phyloP scores from a whole-genome alignment of 2,329 filamentous ascomycete genomes.

The Monilinia aucupariae region DNA sequence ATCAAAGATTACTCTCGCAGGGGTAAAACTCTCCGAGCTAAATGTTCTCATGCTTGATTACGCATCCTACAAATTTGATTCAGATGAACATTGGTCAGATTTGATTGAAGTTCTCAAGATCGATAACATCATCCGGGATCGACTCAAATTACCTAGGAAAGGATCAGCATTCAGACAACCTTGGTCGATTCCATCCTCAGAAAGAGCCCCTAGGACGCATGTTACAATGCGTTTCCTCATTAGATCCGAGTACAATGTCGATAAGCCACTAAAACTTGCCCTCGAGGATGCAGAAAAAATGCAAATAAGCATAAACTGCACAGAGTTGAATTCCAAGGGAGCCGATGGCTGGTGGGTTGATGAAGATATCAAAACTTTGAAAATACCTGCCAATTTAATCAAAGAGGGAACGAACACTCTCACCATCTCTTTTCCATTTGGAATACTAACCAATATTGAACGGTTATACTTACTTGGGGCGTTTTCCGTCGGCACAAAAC shows the following conservation, averaged over 20 bases:
- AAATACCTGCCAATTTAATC: constrained; percentile 25
- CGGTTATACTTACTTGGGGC: constrained; percentile 33
- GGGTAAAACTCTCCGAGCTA: constrained; percentile 29
- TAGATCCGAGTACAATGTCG: constrained; percentile 23
- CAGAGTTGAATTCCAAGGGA: constrained; percentile 9
- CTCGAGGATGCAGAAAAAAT: constrained; percentile 30
- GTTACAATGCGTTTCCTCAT: constrained; percentile 31
- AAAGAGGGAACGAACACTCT: constrained; percentile 27
- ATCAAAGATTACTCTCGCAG: constrained; percentile 16
- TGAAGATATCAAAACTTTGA: constrained; percentile 31
- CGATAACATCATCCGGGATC: constrained; percentile 32
- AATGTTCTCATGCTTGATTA: constrained; percentile 35
- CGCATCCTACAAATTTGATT: constrained; percentile 29
- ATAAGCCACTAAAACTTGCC: constrained; percentile 22
- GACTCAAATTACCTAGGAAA: constrained; percentile 30
- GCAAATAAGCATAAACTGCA: constrained; percentile 26
- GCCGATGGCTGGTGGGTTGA: constrained; percentile 33
- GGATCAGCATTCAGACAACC: constrained; percentile 31
- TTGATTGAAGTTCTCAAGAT: constrained; percentile 31
- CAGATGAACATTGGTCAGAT: constrained; percentile 23
- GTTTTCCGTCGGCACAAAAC: constrained; percentile 27
- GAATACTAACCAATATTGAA: constrained; percentile 32
- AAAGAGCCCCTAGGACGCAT: constrained; percentile 24
- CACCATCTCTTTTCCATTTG: constrained; percentile 30
- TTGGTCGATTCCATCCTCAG: constrained; percentile 26